Evolutionary conservation across 768 basidiomycete species (phyloP).

Genomic region (Phlebiopsis flavidoalba): DNA sequence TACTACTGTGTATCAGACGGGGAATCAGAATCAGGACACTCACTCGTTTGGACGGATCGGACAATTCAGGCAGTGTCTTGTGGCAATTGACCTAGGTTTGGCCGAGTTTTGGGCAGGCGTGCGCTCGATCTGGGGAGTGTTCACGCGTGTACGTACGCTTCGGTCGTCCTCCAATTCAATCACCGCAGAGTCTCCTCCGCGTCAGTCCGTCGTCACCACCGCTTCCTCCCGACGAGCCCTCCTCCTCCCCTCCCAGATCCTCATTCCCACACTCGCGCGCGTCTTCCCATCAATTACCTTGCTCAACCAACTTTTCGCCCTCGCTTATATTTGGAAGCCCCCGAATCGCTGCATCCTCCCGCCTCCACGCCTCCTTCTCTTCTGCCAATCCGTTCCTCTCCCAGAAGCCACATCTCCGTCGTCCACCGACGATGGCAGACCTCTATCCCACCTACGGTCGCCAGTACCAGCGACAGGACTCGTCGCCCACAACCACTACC

Average conservation of each 20-base stretch:
- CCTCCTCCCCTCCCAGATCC: slow-evolving; percentile 3
- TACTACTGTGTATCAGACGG: neutral
- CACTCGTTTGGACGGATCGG: no score
- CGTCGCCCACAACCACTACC: slow-evolving; percentile 20
- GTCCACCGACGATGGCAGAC: slow-evolving; percentile 34
- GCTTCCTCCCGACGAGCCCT: neutral
- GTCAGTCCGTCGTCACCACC: neutral
- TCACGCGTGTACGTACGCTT: slow-evolving; percentile 6
- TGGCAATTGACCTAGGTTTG: slow-evolving; percentile 10
- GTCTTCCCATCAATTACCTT: slow-evolving; percentile 3
- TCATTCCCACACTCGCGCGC: neutral
- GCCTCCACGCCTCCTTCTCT: slow-evolving; percentile 9
- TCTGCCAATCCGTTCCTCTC: slow-evolving; percentile 14
- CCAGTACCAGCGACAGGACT: slow-evolving; percentile 38
- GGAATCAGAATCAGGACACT: no score
- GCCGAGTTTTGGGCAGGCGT: slow-evolving; percentile 4
- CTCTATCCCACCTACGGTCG: slow-evolving; percentile 39
- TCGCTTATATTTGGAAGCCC: slow-evolving; percentile 12
- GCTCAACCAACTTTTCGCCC: slow-evolving; percentile 1
- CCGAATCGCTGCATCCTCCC: slow-evolving; percentile 13
- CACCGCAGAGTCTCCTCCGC: slow-evolving; percentile 1
- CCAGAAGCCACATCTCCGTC: neutral
- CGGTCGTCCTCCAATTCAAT: slow-evolving; percentile 13
- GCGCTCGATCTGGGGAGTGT: slow-evolving; percentile 5
- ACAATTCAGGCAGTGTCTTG: no score